Base-by-base conservation (phyloP, 2,329 filamentous ascomycete species). In the Epichloe bromicola region DNA sequence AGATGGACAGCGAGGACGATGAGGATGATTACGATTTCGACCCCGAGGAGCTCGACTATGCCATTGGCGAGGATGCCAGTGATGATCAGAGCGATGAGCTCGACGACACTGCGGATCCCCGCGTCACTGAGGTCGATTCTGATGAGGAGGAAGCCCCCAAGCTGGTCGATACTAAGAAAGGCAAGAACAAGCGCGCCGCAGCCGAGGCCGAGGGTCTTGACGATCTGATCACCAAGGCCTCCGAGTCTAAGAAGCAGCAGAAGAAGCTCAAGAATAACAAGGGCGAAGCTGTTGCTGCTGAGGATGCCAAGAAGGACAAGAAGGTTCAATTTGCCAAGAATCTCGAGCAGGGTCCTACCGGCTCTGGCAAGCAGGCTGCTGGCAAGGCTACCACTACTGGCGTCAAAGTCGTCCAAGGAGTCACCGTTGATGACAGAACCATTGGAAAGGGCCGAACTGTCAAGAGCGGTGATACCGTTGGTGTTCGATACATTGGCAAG, bases 221-320 rank as follows among this genome's bases (percentile, higher is more conserved):
- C 61, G 86, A 87, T 57, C 71, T 95, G 68, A 94, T 96, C 63
- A 78, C 83, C 68, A 91, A 93, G 53, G 67, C 78, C 56, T 79
- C 80, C 58, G 85, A 89, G 60, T 66, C 76, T 59, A 96, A 96
- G 80, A 96, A 95, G 76, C 88, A 97, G 70, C 79, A 86, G 63
- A 97, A 98, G 85, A 96, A 96, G 79, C 79, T 91, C 58, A 95
- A 95, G 83, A 96, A 95, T 79, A 97, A 97, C 78, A 88, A 95
- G 67, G 93, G 91, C 59, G 86, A 96, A 66, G 83, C 93, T 53
- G 80, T 85, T 54, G 71, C 76, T 48, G 71, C 74, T 43, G 79
- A 83, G 60, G 72, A 78, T 57, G 72, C 78, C 59, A 71, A 78
- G 58, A 82, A 83, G 67, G 73, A 79, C 51, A 96, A 96, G 82